Conservation (phyloP, 176 grass and related monocot species). For the Panicum miliaceum region DNA sequence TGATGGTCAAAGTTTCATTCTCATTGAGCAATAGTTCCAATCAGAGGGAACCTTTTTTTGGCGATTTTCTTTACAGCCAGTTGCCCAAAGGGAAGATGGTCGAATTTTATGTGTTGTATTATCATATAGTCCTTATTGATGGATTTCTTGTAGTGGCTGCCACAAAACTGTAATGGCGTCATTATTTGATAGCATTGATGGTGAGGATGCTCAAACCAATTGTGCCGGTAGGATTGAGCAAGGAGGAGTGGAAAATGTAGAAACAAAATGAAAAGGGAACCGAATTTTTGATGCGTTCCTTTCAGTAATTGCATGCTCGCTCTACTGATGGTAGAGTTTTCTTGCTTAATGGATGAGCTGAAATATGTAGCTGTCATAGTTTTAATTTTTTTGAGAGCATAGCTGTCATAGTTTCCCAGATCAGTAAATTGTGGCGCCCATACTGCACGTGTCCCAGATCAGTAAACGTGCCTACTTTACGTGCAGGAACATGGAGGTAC, state of each 20-base stretch:
- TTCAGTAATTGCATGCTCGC: slow-evolving; percentile 43
- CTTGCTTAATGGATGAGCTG: background rate
- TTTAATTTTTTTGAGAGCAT: too few species aligned
- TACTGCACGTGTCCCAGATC: background rate
- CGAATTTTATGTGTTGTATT: background rate
- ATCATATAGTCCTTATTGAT: background rate
- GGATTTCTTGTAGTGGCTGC: slow-evolving; percentile 17
- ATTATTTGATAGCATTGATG: slow-evolving; percentile 29
- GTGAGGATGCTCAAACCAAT: slow-evolving; percentile 36
- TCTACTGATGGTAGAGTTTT: slow-evolving; percentile 27
- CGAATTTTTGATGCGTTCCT: slow-evolving; percentile 64
- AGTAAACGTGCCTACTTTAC: background rate
- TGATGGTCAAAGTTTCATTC: slow-evolving; percentile 34
- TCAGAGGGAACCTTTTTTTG: background rate
- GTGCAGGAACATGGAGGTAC: background rate
- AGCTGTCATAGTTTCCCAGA: background rate
- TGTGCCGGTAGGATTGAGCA: slow-evolving; percentile 10
- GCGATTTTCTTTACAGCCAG: slow-evolving; percentile 48
- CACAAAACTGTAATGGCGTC: background rate
- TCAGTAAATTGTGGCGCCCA: background rate
- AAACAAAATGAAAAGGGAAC: slow-evolving; percentile 64
- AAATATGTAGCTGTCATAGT: background rate
- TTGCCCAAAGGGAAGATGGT: slow-evolving; percentile 31
- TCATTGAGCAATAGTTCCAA: slow-evolving; percentile 32
- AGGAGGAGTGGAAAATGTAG: slow-evolving; percentile 27